Base-by-base conservation (phyloP, 768 basidiomycete species). In the Panaeolus papilionaceus region DNA sequence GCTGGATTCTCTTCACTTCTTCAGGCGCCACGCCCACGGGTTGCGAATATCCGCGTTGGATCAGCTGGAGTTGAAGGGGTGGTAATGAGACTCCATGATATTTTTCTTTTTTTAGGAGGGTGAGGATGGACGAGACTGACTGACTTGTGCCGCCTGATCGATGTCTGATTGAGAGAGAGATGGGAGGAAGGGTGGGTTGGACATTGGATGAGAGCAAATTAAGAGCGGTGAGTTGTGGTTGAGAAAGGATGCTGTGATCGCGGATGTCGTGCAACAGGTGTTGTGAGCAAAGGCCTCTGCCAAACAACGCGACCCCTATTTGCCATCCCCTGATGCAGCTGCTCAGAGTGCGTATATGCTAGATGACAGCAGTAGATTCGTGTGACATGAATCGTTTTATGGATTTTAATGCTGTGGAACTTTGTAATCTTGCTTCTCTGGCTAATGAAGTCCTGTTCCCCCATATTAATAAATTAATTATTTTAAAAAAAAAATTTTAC, bases 21-120 rank as follows among this genome's bases (percentile, higher is more conserved):
- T 90, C 89, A 1, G 88, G 83, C 39, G 86, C 84, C 0, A 86
- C 78, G 7, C 76, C 74, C 20, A 83, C 80, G 18, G 81, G 74
- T 10, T 88, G 86, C 26, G 86, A 80, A 69, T 92, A 91, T 8
- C 89, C 89, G 73, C 88, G 86, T 68, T 87, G 87, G 70, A 93
- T 92, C 69, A 92, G 80, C 92, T 93, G 73, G 33, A 33, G 54
- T 61, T 67, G 39, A 47, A 44, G 65, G 44, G 54, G n/a, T 63
- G 63, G 63, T 37, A 28, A 28, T 37, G 54, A 49, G 47, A 49
- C 47, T 58, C 54, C 26, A 58, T 58, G 54, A 16, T 28, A 58
- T 28, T 16, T 58, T 58, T 58, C 1, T 58, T 58, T 51, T 26
- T 45, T 16, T 37, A 58, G 28, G 54, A 58, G 40, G 68, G 71